phyloP scores from a whole-genome alignment of 345 rosid genomes.

The Eucalyptus pauciflora region DNA sequence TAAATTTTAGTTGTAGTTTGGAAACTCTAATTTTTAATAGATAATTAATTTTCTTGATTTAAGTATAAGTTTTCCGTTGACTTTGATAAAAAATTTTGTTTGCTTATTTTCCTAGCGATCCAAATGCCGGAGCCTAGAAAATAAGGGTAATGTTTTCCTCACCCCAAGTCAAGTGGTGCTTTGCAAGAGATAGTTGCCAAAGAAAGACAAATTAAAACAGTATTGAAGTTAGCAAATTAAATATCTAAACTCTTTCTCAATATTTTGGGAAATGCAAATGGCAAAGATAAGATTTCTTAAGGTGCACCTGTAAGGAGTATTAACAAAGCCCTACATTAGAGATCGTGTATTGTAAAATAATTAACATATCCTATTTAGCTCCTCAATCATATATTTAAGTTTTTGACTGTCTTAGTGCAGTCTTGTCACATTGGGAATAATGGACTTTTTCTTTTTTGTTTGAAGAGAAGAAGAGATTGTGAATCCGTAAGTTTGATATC shows the following conservation, averaged over 20 bases:
- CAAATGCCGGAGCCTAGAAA: not conserved
- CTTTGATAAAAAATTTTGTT: not conserved
- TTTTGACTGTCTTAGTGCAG: not conserved
- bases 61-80: not conserved
- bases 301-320: too few species aligned
- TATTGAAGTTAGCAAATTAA: not conserved
- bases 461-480: not conserved
- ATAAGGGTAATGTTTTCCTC: not conserved
- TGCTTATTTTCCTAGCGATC: not conserved
- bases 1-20: not conserved
- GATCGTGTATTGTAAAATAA: not conserved
- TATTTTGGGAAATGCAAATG: not conserved
- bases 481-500: not conserved
- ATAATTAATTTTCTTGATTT: not conserved
- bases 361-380: not conserved
- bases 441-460: not conserved
- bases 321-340: not conserved
- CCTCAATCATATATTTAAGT: not conserved
- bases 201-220: not conserved
- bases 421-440: not conserved
- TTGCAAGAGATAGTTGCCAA: not conserved
- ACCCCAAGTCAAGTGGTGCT: not conserved
- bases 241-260: not conserved
- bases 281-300: too few species aligned
- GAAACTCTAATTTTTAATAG: not conserved